phyloP scores from a whole-genome alignment of 2,329 filamentous ascomycete genomes.

The Leptodontidium sp. region DNA sequence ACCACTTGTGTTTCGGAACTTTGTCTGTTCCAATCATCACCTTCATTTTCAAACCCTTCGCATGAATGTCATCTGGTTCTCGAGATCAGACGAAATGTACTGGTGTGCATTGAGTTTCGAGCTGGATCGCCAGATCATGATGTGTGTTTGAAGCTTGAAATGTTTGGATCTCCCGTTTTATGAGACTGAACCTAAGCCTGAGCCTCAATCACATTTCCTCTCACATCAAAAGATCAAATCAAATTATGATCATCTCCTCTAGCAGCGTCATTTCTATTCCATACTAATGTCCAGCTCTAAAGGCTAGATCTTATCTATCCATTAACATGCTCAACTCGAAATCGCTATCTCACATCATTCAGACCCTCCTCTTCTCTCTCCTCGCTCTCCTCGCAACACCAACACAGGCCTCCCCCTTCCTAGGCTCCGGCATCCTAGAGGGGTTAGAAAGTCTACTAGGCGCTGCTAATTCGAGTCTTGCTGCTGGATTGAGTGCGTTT shows the following conservation, averaged over 20 bases:
- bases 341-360: neutral
- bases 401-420: neutral
- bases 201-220: neutral
- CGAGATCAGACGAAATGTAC: neutral
- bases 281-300: no score
- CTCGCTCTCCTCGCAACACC: slow-evolving; percentile 14
- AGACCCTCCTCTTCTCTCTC: neutral
- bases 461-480: neutral
- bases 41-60: neutral
- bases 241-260: no score
- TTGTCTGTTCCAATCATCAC: neutral
- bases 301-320: neutral
- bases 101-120: neutral
- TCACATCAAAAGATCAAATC: neutral
- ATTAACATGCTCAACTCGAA: neutral
- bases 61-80: slow-evolving; percentile 10
- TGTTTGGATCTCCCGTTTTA: slow-evolving; percentile 14
- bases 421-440: neutral
- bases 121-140: neutral
- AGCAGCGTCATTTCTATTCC: neutral
- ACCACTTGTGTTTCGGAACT: neutral
- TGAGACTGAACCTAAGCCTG: neutral
- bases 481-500: slow-evolving; percentile 25
- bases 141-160: slow-evolving; percentile 7
- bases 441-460: slow-evolving; percentile 1